Evolutionary conservation across 1,284 basidiomycete species (phyloP), one percentile per base, ranked within the genome.

Genomic region (Fistulina hepatica): DNA sequence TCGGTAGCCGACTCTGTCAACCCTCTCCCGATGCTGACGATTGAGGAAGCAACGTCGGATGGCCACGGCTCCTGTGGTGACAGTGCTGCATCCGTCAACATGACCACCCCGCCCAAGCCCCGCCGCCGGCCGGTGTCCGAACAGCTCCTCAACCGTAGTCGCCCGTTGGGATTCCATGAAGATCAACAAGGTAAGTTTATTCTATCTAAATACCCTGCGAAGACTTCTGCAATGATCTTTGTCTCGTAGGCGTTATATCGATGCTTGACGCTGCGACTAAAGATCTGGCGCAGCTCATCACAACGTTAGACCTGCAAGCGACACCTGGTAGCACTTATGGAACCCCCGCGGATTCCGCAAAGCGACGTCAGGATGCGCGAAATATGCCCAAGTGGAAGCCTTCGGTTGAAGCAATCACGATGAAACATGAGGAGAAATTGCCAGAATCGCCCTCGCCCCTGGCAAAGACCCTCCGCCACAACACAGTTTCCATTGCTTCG

Each of bases 261-360:
- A 68, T 83, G 15, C 56, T 86, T 15, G 78, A 79, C 42, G 79
- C 76, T 0, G 83, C 77, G 0, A 85, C 82, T 1, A 74, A 82
- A 37, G 83, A 86, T 31, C 64, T 88, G 2, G 83, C 80, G 0
- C 71, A 72, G 34, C 61, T 88, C 10, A 81, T 88, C 55, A 81
- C 76, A 45, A 68, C 70, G 15, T 63, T 86, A 17, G 80, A 86
- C 47, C 62, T 85, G 2, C 73, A 83, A 48, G 77, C 79, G 3
- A 83, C 82, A 0, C 82, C 81, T 0, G 60, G 61, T 12, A 71
- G 10, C 23, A 42, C 49, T 13, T 43, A 51, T n/a, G 45, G n/a
- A n/a, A n/a, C n/a, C n/a, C n/a, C n/a, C n/a, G n/a, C n/a, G n/a
- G n/a, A n/a, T n/a, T n/a, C n/a, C n/a, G n/a, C n/a, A n/a, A n/a